Evolutionary conservation across 2,329 filamentous ascomycete genomes (phyloP), one percentile per base, ranked within the genome.

Genomic region (Albifimbria verrucaria): DNA sequence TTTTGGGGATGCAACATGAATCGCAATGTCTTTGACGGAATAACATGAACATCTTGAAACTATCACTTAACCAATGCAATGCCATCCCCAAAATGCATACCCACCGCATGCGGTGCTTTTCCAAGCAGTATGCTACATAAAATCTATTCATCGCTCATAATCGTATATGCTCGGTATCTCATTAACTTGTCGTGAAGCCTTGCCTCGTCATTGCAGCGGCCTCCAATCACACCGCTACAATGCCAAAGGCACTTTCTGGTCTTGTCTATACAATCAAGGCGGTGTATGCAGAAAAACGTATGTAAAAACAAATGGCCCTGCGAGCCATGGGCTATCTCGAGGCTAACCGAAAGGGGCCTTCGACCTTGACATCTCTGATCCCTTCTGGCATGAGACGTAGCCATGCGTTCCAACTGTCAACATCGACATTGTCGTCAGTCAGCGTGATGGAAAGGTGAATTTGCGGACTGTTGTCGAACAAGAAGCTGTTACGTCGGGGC

Each of bases 321-420:
- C n/a, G n/a, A n/a, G n/a, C n/a, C n/a, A n/a, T n/a, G n/a, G n/a
- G n/a, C n/a, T n/a, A n/a, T n/a, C n/a, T n/a, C n/a, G n/a, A n/a
- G 5, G 32, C 11, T 12, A 39, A 39, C 6, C 69, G 64, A 50
- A 72, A 79, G 20, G 78, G 77, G 3, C 77, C 77, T 22, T 83
- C 80, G 43, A 83, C 74, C 64, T 77, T 79, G 52, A 83, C 71
- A 53, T 83, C 80, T 58, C 71, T 76, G 57, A 83, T 75, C 7
- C 79, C 77, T 52, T 82, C 79, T 2, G 81, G 81, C 74, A 84
- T 80, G 61, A 79, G 69, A 21, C 81, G 76, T 56, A 85, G 65
- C 80, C 81, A 84, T 60, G 84, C 80, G 51, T 76, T 71, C 80
- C 81, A 83, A 51, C 68, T 76, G 49, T 83, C 79, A 50, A 77